These are phyloP conservation scores for Tanacetum coccineum DNA, from an alignment of 129 eudicot genomes.

Conservation along the genomic window DNA sequence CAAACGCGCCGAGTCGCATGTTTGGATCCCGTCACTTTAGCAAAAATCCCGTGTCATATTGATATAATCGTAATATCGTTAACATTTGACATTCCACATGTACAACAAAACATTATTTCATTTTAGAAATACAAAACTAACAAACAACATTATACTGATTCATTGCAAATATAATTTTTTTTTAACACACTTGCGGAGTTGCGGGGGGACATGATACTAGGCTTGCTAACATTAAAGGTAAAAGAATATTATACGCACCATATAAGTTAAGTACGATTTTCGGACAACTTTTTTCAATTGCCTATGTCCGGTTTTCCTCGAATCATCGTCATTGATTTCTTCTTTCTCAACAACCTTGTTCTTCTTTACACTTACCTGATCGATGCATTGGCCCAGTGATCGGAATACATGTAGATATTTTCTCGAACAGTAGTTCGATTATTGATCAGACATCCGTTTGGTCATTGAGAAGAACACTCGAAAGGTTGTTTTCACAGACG, in stretches of 20 bases:
- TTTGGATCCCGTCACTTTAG: not conserved
- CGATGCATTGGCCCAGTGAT: not conserved
- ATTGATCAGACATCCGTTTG: conserved; percentile 19
- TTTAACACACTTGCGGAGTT: too few relatives aligned
- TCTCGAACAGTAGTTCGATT: not conserved
- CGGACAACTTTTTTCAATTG: not conserved
- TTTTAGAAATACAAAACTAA: too few relatives aligned
- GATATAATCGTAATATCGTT: not conserved
- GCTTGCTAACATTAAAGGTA: too few relatives aligned
- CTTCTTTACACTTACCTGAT: not conserved
- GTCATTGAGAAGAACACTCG: conserved; percentile 14
- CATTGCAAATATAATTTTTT: too few relatives aligned
- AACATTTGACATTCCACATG: not conserved
- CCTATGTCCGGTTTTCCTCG: not conserved
- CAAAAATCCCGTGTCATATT: not conserved
- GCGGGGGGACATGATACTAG: too few relatives aligned
- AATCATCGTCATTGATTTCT: conserved; percentile 14
- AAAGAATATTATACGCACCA: not conserved
- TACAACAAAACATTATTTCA: not conserved
- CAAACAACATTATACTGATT: too few relatives aligned
- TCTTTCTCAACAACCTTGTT: not conserved
- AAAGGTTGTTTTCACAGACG: not conserved
- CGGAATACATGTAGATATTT: not conserved
- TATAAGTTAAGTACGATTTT: not conserved
- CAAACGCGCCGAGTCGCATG: not conserved